phyloP scores from a whole-genome alignment of 208 protist genomes.

The Crithidia sp. region DNA sequence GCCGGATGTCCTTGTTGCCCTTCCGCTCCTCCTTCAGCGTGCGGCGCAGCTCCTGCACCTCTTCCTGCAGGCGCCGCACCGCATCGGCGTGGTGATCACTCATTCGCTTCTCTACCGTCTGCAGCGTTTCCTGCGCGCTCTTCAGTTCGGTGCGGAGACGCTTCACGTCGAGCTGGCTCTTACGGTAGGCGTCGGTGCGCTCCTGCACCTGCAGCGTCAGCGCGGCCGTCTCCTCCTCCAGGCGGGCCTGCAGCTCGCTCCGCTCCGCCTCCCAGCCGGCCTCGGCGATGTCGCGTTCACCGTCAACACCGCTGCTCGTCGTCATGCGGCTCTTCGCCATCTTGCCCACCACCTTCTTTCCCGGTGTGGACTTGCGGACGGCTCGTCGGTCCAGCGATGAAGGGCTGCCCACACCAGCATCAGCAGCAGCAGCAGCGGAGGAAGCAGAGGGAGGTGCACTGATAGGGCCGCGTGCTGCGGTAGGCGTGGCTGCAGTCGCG shows the following conservation, averaged over 20 bases:
- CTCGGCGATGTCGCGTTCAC: background rate
- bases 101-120: conserved; percentile 22
- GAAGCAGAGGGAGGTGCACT: no score
- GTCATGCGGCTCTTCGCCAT: conserved; percentile 10
- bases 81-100: conserved; percentile 31
- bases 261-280: background rate
- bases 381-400: background rate
- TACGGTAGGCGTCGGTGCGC: conserved; percentile 26
- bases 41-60: conserved; percentile 25
- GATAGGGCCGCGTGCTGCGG: background rate
- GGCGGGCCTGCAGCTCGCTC: background rate
- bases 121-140: conserved; percentile 14
- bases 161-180: conserved; percentile 32
- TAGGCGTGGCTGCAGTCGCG: background rate
- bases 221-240: conserved; percentile 16
- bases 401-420: background rate
- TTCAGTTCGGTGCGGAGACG: conserved; percentile 33
- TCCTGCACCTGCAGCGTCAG: conserved; percentile 28
- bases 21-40: conserved; percentile 22
- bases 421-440: no score
- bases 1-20: conserved; percentile 22
- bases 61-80: conserved; percentile 31
- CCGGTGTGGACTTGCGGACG: background rate
- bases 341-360: background rate
- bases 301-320: background rate